These are phyloP conservation scores for Aphanomyces euteiches DNA, from an alignment of 352 stramenopile species.

Conservation along the genomic window DNA sequence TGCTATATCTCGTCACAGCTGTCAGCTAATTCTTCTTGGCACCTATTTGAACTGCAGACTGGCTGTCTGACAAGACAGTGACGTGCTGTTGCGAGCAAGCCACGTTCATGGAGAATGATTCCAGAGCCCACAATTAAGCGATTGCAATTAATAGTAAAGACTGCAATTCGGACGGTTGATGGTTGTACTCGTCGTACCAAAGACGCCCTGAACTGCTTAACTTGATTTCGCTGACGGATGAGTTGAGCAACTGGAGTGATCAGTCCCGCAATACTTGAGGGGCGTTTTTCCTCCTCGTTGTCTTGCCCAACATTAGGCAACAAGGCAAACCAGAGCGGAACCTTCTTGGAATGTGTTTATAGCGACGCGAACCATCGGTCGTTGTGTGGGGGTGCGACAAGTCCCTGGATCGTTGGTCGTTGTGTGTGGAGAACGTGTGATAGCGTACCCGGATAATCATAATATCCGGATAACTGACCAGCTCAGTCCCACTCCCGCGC, in stretches of 20 bases:
- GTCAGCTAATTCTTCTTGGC: too few species aligned
- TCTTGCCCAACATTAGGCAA: conserved; percentile 79
- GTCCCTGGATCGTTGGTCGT: too few species aligned
- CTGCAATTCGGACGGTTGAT: conserved; percentile 78
- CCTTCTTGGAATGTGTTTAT: too few species aligned
- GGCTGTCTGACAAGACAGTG: conserved; percentile 80
- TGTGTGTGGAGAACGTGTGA: too few species aligned
- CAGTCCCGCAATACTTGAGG: conserved; percentile 40
- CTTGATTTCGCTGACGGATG: conserved; percentile 66
- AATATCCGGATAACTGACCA: too few species aligned
- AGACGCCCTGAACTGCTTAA: conserved; percentile 83
- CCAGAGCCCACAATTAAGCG: conserved; percentile 81
- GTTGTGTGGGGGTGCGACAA: too few species aligned
- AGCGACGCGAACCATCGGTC: too few species aligned
- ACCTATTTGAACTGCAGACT: too few species aligned
- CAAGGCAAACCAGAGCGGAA: too few species aligned
- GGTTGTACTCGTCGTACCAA: conserved; percentile 82
- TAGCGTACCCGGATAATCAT: too few species aligned
- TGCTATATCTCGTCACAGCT: too few species aligned
- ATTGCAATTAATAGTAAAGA: conserved; percentile 78
- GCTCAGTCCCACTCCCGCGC: too few species aligned
- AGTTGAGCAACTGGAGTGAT: conserved; percentile 74
- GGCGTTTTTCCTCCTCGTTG: conserved; percentile 40
- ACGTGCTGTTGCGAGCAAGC: conserved; percentile 69
- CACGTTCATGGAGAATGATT: conserved; percentile 81